Evolutionary conservation across 2,329 filamentous ascomycete species (phyloP).

Genomic region (Xylariaceae sp.): DNA sequence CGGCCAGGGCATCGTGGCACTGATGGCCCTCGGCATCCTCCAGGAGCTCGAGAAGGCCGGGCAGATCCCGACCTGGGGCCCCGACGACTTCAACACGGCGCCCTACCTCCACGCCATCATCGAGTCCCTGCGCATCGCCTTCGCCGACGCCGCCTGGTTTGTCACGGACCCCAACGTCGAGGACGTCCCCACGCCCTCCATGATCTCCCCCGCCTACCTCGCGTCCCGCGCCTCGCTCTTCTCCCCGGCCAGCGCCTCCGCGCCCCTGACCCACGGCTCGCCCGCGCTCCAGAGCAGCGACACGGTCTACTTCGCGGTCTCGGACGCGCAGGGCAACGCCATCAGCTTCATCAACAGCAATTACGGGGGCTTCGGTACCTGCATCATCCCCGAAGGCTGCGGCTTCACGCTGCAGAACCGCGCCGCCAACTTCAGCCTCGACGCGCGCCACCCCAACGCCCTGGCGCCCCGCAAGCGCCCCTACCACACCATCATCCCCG

Average conservation of each 20-base stretch:
- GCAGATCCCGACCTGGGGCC: conserved; percentile 66
- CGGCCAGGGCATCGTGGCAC: conserved; percentile 88
- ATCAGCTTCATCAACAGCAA: conserved; percentile 97
- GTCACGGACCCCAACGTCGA: conserved; percentile 75
- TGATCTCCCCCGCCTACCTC: conserved; percentile 73
- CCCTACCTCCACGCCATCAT: conserved; percentile 82
- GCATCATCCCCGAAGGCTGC: conserved; percentile 78
- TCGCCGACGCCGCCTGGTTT: conserved; percentile 87
- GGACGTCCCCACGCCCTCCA: conserved; percentile 62
- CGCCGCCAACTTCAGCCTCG: conserved; percentile 78
- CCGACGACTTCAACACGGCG: conserved; percentile 74
- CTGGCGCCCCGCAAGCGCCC: conserved; percentile 80
- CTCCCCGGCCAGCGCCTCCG: conserved; percentile 55
- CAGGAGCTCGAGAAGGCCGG: conserved; percentile 75
- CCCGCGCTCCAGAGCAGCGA: conserved; percentile 83
- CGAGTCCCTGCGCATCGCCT: conserved; percentile 82
- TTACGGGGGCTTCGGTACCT: conserved; percentile 83
- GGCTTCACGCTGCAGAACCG: conserved; percentile 95
- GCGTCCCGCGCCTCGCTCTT: conserved; percentile 62
- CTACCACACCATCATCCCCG: conserved; percentile 97
- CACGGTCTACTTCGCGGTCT: conserved; percentile 89
- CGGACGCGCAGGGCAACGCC: conserved; percentile 79
- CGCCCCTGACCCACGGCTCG: conserved; percentile 63
- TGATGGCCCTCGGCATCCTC: conserved; percentile 91
- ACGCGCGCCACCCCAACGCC: conserved; percentile 68